Conservation (phyloP, 179 eudicot species). For the Spinacia oleracea region DNA sequence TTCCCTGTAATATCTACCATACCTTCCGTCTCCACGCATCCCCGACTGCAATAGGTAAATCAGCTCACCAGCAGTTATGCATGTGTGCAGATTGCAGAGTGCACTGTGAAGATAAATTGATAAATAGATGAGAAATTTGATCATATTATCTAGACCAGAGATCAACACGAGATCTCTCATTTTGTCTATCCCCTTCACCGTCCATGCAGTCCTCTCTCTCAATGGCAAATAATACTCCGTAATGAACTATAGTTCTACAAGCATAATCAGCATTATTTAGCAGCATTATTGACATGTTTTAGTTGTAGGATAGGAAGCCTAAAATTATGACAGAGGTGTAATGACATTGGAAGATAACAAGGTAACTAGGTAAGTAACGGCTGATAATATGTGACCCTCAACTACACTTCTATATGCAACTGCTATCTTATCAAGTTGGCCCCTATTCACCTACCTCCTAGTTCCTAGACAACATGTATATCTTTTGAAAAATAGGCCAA, state of each 20-base stretch:
- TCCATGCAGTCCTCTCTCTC: not conserved
- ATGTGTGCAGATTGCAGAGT: not conserved
- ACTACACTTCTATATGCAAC: not conserved
- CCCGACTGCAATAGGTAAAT: slow-evolving; percentile 33
- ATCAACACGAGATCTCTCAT: not conserved
- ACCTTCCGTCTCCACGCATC: slow-evolving; percentile 57
- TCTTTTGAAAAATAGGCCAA: not conserved
- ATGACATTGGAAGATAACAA: not conserved
- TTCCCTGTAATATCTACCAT: slow-evolving; percentile 57
- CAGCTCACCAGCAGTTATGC: not conserved
- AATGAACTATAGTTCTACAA: not conserved
- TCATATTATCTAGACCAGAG: not conserved
- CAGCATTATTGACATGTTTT: not conserved
- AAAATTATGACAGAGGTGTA: not conserved
- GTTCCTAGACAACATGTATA: too few species aligned
- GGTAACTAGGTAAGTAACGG: not conserved
- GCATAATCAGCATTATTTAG: not conserved
- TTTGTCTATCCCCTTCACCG: not conserved
- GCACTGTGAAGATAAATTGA: not conserved
- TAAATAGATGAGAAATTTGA: not conserved
- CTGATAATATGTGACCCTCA: not conserved
- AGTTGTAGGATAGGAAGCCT: not conserved
- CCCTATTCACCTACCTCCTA: too few species aligned
- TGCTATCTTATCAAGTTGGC: too few species aligned
- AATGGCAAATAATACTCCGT: not conserved